Evolutionary conservation across 2,329 filamentous ascomycete genomes (phyloP).

Genomic region (Mycosphaerella arachidis): DNA sequence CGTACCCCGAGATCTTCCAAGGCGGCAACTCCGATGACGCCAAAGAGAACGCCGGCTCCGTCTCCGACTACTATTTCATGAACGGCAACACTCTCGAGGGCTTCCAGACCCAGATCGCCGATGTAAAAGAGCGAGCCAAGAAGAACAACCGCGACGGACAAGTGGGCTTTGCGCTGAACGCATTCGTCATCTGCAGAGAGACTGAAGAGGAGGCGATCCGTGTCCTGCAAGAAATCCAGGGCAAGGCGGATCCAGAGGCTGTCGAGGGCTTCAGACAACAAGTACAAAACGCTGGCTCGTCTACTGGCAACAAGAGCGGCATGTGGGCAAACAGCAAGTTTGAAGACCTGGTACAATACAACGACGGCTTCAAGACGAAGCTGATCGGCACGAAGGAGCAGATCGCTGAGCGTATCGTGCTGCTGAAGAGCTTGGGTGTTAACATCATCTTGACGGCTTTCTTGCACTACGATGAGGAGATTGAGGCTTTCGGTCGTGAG

Average conservation of each 20-base stretch:
- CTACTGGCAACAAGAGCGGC: constrained; percentile 45
- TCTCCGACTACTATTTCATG: constrained; percentile 53
- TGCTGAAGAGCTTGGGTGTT: constrained; percentile 45
- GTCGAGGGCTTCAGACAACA: constrained; percentile 48
- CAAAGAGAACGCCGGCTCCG: constrained; percentile 46
- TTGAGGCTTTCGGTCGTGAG: constrained; percentile 46
- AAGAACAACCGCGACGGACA: constrained; percentile 43
- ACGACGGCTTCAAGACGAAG: constrained; percentile 55
- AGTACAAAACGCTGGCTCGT: constrained; percentile 48
- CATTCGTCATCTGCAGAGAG: constrained; percentile 48
- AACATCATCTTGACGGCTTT: constrained; percentile 47
- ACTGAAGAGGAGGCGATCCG: constrained; percentile 49
- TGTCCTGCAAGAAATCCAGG: constrained; percentile 50
- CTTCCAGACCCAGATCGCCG: constrained; percentile 48
- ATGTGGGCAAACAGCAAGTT: constrained; percentile 53
- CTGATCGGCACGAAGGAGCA: constrained; percentile 51
- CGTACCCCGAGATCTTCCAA: constrained; percentile 52
- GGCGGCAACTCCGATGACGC: constrained; percentile 51
- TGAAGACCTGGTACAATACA: constrained; percentile 53
- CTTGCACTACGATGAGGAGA: constrained; percentile 52
- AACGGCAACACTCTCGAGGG: constrained; percentile 54
- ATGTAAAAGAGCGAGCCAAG: constrained; percentile 46
- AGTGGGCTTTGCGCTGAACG: constrained; percentile 49
- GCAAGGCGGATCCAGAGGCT: constrained; percentile 49
- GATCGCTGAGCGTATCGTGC: constrained; percentile 47